Base-by-base conservation (phyloP, 129 eudicot species). In the Pulicaria dysenterica region DNA sequence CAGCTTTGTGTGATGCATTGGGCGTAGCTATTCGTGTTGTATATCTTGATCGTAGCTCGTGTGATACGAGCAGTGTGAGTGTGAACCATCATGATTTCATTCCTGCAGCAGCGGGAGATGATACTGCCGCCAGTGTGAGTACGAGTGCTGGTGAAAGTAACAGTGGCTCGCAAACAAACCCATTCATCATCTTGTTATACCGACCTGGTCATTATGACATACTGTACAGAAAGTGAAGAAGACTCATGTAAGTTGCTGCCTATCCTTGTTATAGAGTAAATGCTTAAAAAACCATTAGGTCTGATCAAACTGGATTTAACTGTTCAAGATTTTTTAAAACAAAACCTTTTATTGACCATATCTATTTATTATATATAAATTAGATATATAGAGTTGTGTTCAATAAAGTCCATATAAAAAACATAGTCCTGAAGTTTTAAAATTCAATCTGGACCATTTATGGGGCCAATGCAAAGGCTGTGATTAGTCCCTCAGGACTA, bases 181-280 rank as follows among this genome's bases (percentile, higher is more conserved):
- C 95, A 0, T 90, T 84, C 80, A 84, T 93, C 10, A 76, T 84
- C 64, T 78, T 93, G 90, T 84, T 93, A 10, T 93, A 93, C 76
- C 87, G 98, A 67, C 98, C 98, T 1, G 96, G 98, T 62, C 98
- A 93, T 64, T 93, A 90, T 72, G 98, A 93, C 85, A 93, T 90
- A 72, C 85, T 93, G 64, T 93, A 93, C 85, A 82, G 78, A 31
- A 89, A 87, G 81, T 85, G 84, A 88, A 37, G 63, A n/a, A 11
- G 51, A 46, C 39, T 71, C 46, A 0, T 68, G 83, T 65, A 61
- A 58, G 79, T 69, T 49, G 41, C 40, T 76, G 38, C 54, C 19
- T n/a, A 38, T 45, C 61, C 72, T 82, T 67, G 12, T 13, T 54
- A 36, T 8, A 17, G 42, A 3, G 14, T 44, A 34, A 0, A 11